These are phyloP conservation scores for Chloranthus sessilifolius DNA, from an alignment of 164 flowering plant genomes.

Conservation along the genomic window DNA sequence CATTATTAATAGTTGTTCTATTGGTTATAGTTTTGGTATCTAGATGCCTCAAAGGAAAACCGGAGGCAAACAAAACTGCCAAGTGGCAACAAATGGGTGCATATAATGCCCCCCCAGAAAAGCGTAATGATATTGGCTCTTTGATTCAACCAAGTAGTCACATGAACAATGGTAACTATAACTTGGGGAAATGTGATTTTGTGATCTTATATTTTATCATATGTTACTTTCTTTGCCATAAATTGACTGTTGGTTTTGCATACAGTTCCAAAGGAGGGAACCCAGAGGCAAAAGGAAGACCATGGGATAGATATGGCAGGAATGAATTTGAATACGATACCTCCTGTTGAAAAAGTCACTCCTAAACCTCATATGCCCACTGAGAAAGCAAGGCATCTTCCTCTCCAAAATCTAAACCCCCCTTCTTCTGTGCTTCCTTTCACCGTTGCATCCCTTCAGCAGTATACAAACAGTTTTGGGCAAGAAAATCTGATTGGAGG, in stretches of 20 bases:
- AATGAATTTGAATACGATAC: slow-evolving; percentile 10
- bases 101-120: slow-evolving; percentile 16
- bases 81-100: slow-evolving; percentile 22
- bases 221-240: background rate
- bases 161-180: slow-evolving; percentile 31
- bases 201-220: background rate
- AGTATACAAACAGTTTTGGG: slow-evolving; percentile 74
- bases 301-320: slow-evolving; percentile 16
- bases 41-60: slow-evolving; percentile 30
- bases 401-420: slow-evolving; percentile 16
- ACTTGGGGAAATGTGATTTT: background rate
- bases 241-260: slow-evolving; percentile 2
- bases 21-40: slow-evolving; percentile 29
- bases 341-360: slow-evolving; percentile 29
- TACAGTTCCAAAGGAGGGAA: slow-evolving; percentile 15
- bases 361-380: slow-evolving; percentile 30
- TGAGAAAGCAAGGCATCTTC: slow-evolving; percentile 8
- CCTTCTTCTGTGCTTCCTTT: slow-evolving; percentile 39
- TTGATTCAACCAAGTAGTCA: slow-evolving; percentile 19
- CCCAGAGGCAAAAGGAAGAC: slow-evolving; percentile 19
- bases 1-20: slow-evolving; percentile 26
- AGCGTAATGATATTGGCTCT: slow-evolving; percentile 19
- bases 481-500: slow-evolving; percentile 69
- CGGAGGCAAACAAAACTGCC: slow-evolving; percentile 13
- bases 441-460: slow-evolving; percentile 74